Evolutionary conservation across 1,284 basidiomycete genomes (phyloP).

Genomic region (Cryptococcus hybrid): DNA sequence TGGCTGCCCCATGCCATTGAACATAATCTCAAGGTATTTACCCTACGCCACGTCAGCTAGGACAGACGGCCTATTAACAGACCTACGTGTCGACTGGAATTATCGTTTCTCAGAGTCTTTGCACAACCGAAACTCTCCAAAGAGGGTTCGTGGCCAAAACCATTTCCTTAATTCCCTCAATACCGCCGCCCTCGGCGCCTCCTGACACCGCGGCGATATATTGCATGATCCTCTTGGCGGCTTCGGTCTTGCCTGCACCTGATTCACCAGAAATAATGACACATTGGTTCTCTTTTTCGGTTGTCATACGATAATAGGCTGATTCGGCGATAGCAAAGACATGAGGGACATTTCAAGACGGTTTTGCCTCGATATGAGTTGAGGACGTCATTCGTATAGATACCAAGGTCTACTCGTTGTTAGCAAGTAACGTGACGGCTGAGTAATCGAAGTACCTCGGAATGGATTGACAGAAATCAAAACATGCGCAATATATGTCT

Average conservation of each 20-base stretch:
- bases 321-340: slow-evolving; percentile 97
- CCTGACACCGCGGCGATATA: slow-evolving; percentile 94
- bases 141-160: slow-evolving; percentile 99
- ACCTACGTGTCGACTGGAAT: slow-evolving; percentile 94
- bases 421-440: not conserved
- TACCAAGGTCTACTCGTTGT: slow-evolving; percentile 72
- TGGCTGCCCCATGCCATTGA: slow-evolving; percentile 87
- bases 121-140: slow-evolving; percentile 99
- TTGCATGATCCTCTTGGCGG: slow-evolving; percentile 99
- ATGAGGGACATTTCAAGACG: slow-evolving; percentile 94
- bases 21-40: slow-evolving; percentile 99
- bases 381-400: slow-evolving; percentile 88
- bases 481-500: slow-evolving; percentile 96
- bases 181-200: slow-evolving; percentile 62
- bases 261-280: slow-evolving; percentile 99
- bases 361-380: slow-evolving; percentile 94
- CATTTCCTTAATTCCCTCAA: slow-evolving; percentile 99
- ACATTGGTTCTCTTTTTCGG: slow-evolving; percentile 99
- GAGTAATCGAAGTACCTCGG: slow-evolving; percentile 60
- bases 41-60: slow-evolving; percentile 58
- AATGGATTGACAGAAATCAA: slow-evolving; percentile 99
- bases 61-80: not conserved
- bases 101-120: slow-evolving; percentile 98
- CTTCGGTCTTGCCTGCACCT: slow-evolving; percentile 95
- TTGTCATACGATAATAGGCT: slow-evolving; percentile 99